Evolutionary conservation across 1,284 basidiomycete genomes (phyloP), one percentile per base, ranked within the genome.

Genomic region (Kalmanozyma brasiliensis): DNA sequence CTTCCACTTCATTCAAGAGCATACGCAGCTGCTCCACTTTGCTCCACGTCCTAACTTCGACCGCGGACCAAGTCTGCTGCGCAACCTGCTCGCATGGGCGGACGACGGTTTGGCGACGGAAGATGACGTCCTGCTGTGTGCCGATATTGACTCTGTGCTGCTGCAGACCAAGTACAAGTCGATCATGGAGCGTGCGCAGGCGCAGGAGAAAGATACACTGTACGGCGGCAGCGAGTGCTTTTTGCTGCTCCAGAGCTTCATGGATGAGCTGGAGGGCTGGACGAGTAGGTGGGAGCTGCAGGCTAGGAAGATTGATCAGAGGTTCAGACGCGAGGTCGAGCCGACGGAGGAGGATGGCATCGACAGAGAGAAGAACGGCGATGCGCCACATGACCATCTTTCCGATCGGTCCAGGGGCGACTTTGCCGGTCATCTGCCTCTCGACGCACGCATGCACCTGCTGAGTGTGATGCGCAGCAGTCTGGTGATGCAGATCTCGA

Each of bases 131-230:
- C 37, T 71, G 24, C 58, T 74, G 8, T 66, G 67, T 32, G 62
- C 67, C 3, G 62, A 71, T 19, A 65, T 71, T 33, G 71, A 71
- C 34, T 62, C 62, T n/a, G 69, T 61, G 32, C 33, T 66, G 49
- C 48, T 74, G 19, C 71, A 74, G 46, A 63, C 58, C 26, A 65
- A 65, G 37, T 74, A 74, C 62, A 71, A 71, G 47, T 49, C 49
- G 41, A 58, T 71, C 47, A 70, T 73, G 58, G 70, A 73, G 43
- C 46, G 53, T 14, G 63, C 69, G 3, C 63, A 64, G 40, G 48
- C 53, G n/a, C 60, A 67, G 40, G 69, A 61, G 45, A 69, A 62
- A 40, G 64, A 64, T 24, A 59, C 51, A 4, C 36, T 62, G 20
- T 58, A 65, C 17, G 67, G 68, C 8, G 53, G 64, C 0, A 65